These are phyloP conservation scores for Lodderomyces margitis DNA, from an alignment of 1,139 yeast genomes.

Conservation along the genomic window DNA sequence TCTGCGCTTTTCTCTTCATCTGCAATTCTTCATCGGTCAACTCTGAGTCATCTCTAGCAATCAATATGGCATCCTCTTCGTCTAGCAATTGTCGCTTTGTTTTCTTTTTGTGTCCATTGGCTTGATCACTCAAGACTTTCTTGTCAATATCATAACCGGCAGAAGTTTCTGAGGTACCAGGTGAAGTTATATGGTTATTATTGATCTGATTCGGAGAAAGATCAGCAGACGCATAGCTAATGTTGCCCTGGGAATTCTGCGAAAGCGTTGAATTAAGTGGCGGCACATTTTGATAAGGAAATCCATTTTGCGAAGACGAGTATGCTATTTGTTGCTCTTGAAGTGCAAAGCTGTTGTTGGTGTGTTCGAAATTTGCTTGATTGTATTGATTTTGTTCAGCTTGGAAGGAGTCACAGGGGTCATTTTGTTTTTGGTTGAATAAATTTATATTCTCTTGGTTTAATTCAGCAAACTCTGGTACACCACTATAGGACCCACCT, in stretches of 20 bases:
- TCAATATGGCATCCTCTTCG: conserved; percentile 38
- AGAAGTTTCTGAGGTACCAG: conserved; percentile 15
- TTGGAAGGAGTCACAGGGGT: background rate
- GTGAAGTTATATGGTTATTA: conserved; percentile 9
- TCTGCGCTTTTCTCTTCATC: conserved; percentile 71
- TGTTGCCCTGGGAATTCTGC: background rate
- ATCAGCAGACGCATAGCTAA: conserved; percentile 8
- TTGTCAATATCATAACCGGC: conserved; percentile 4
- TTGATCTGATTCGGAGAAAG: conserved; percentile 13
- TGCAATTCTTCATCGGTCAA: conserved; percentile 50
- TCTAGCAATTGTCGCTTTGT: conserved; percentile 29
- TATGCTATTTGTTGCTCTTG: conserved; percentile 3
- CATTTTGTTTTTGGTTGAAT: conserved; percentile 9
- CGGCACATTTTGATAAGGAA: background rate
- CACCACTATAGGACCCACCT: conserved; percentile 8
- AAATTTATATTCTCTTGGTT: conserved; percentile 15
- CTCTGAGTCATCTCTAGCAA: conserved; percentile 41
- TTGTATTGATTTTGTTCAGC: background rate
- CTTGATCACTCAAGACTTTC: conserved; percentile 3
- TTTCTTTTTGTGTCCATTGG: conserved; percentile 5
- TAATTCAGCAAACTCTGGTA: conserved; percentile 11
- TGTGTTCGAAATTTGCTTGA: background rate
- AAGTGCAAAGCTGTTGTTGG: background rate
- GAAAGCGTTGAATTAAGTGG: background rate
- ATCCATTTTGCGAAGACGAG: background rate